Evolutionary conservation across 169 alveolate genomes (phyloP), one percentile per base, ranked within the genome.

Genomic region (Plasmodium vinckei): DNA sequence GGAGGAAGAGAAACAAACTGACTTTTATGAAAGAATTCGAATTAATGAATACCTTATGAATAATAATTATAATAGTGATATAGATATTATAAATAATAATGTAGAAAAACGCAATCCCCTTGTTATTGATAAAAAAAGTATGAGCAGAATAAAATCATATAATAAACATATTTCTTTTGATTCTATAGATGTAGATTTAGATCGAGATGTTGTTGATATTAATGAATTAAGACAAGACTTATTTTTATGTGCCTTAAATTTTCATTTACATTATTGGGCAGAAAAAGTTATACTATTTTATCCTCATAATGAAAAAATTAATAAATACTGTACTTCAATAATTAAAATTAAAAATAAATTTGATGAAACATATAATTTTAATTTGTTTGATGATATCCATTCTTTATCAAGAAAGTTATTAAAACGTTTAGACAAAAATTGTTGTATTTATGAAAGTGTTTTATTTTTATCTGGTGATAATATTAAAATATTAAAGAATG

Each of bases 361-460:
- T 82, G 90, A 82, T 54, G 90, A 82, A 53, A 82, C 90, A 9
- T 82, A 82, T 49, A 15, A 82, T 39, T 82, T 82, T 65, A 54
- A 51, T 13, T 42, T 82, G 39, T 82, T 82, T 67, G 90, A 82
- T 9, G 23, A 65, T 15, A 82, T 82, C 12, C 90, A 82, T 59
- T 5, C 25, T 4, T 51, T 82, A 67, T 53, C 90, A 25, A 82
- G 46, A 67, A 82, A 67, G 54, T 21, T 82, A 59, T 42, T 82
- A 70, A 82, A 82, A 47, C 51, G 44, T 0, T 17, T 82, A 67
- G 90, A 82, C n/a, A 56, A 44, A 54, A 82, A 82, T 25, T 82
- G 64, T 27, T 82, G 90, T 56, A 82, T 82, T 1, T 82, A 82
- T 71, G 90, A 82, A 82, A 82, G 90, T 67, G 90, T 82, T 21